Percentiles rank a stretch among this genome's conserved stretches.
These are phyloP conservation scores for Pseudogymnoascus sp. DNA, from an alignment of 2,329 filamentous ascomycete genomes.

Conservation along the genomic window DNA sequence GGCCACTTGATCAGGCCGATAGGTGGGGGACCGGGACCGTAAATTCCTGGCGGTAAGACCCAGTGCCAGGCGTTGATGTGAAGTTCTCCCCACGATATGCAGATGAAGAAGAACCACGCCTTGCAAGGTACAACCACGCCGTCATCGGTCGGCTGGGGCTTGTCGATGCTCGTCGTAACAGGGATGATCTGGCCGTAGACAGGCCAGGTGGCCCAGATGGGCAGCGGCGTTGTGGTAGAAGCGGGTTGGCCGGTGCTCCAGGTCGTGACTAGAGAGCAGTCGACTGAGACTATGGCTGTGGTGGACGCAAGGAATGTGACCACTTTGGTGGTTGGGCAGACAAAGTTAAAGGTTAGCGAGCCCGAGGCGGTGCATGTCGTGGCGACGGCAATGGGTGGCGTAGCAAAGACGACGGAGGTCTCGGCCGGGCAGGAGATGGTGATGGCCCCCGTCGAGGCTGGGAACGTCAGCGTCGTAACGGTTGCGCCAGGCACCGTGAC, in stretches of 20 bases:
- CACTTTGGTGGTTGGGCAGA: conserved; percentile 13
- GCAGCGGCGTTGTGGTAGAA: conserved; percentile 12
- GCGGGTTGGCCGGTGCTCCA: not conserved
- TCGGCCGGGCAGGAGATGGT: conserved; percentile 12
- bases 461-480: conserved; percentile 15
- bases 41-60: conserved; percentile 17
- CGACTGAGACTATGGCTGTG: conserved; percentile 9
- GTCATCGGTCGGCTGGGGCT: conserved; percentile 14
- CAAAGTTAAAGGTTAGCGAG: conserved; percentile 11
- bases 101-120: conserved; percentile 20
- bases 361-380: not conserved
- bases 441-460: not conserved
- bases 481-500: conserved; percentile 13
- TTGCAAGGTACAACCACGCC: conserved; percentile 16
- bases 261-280: not conserved
- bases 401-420: conserved; percentile 13
- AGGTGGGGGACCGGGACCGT: conserved; percentile 15
- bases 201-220: conserved; percentile 10
- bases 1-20: not conserved
- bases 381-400: conserved; percentile 3
- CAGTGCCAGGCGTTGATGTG: conserved; percentile 10
- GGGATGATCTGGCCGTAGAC: not conserved
- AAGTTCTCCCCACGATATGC: conserved; percentile 15
- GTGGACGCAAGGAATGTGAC: conserved; percentile 15
- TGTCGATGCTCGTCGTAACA: conserved; percentile 9